Conservation (phyloP, 2,329 filamentous ascomycete genomes). For the Penicillium digitatum region DNA sequence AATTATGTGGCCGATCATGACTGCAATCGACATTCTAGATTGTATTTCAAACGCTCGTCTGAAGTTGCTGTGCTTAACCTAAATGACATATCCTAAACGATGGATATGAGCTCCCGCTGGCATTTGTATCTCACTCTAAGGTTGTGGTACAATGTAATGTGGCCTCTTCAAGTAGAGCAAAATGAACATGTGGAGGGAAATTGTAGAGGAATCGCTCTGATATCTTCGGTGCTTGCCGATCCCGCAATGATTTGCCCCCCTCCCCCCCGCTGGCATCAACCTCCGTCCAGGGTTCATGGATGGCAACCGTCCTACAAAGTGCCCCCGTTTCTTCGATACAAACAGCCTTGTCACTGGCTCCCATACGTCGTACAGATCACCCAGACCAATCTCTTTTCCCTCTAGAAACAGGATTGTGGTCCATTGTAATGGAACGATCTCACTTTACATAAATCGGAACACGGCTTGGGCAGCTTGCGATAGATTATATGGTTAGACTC, state of each 20-base stretch:
- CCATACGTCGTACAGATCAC: not conserved
- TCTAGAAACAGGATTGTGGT: not conserved
- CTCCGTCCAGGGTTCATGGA: not conserved
- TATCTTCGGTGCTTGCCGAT: not conserved
- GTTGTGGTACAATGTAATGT: not conserved
- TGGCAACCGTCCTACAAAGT: not conserved
- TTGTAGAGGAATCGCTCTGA: not conserved
- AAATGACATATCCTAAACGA: not conserved
- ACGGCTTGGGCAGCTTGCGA: not conserved
- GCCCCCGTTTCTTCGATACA: not conserved
- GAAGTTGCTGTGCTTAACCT: not conserved
- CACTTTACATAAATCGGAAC: not conserved
- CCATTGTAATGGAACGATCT: not conserved
- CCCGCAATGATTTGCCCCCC: not conserved
- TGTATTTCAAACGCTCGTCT: not conserved
- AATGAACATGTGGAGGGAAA: not conserved
- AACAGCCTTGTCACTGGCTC: not conserved
- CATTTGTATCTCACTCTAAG: not conserved
- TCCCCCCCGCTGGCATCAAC: not conserved
- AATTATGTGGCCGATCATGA: not conserved
- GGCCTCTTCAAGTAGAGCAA: not conserved
- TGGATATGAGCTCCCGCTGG: not conserved
- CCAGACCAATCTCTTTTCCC: not conserved
- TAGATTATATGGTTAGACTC: not conserved
- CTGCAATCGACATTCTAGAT: not conserved